Conservation (phyloP, 768 basidiomycete species). For the Crepidotus variabilis region DNA sequence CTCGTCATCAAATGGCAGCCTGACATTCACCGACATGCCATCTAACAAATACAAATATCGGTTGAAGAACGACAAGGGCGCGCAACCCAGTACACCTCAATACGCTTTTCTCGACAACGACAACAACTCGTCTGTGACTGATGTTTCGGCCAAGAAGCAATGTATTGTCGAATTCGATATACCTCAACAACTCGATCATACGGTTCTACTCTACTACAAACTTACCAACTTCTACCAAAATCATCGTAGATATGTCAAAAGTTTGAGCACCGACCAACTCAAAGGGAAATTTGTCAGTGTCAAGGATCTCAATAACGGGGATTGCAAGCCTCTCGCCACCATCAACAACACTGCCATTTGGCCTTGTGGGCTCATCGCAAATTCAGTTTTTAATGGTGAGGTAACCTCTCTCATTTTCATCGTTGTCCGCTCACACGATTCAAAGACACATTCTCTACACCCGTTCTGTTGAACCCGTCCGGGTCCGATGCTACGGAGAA, state of each 20-base stretch:
- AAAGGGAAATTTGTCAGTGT: conserved; percentile 60
- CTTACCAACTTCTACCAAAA: conserved; percentile 97
- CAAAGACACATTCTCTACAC: conserved; percentile 75
- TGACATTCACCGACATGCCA: conserved; percentile 51
- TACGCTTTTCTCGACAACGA: conserved; percentile 73
- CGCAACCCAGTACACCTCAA: conserved; percentile 52
- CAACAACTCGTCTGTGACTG: conserved; percentile 39
- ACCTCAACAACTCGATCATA: conserved; percentile 66
- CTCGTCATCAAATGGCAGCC: conserved; percentile 30
- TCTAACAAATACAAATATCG: conserved; percentile 64
- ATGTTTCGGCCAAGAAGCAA: conserved; percentile 41
- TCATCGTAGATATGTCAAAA: conserved; percentile 96
- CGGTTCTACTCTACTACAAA: conserved; percentile 95
- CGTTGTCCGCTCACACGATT: not conserved
- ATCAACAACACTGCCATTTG: conserved; percentile 63
- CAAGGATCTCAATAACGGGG: conserved; percentile 53
- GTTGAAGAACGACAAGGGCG: conserved; percentile 52
- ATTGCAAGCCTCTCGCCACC: conserved; percentile 86
- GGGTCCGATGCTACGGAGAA: conserved; percentile 36
- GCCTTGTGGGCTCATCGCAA: conserved; percentile 96
- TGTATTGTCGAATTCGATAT: conserved; percentile 84
- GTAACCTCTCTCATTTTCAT: not conserved
- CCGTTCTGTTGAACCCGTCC: conserved; percentile 53
- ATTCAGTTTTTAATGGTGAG: conserved; percentile 91
- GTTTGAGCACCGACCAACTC: conserved; percentile 80